Evolutionary conservation across 495 filamentous ascomycete genomes (phyloP).

Genomic region (Neurospora sublineolata): DNA sequence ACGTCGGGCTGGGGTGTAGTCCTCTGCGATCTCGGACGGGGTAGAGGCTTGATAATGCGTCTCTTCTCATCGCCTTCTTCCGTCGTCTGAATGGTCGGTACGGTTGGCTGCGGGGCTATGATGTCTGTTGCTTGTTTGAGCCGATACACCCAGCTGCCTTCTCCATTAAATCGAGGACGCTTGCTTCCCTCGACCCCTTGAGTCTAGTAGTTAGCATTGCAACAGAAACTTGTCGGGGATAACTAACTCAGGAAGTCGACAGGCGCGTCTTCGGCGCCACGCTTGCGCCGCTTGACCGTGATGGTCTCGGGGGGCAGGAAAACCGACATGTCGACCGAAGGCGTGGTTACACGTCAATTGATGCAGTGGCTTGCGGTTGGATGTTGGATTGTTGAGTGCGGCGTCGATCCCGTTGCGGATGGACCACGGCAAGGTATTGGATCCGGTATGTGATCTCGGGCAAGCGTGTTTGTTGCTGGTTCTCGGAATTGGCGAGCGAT

Average conservation of each 20-base stretch:
- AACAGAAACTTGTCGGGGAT: background rate
- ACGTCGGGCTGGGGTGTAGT: background rate
- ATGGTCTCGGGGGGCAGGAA: constrained; percentile 37
- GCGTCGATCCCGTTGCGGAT: background rate
- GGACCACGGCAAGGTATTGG: background rate
- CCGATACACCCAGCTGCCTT: constrained; percentile 30
- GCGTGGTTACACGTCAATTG: background rate
- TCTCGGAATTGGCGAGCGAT: background rate
- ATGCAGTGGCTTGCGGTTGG: background rate
- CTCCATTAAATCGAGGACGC: constrained; percentile 27
- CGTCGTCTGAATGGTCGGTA: constrained; percentile 16
- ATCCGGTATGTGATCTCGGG: background rate
- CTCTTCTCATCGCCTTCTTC: constrained; percentile 16
- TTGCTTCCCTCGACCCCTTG: constrained; percentile 26
- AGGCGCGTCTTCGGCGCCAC: constrained; percentile 36
- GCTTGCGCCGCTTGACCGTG: constrained; percentile 46
- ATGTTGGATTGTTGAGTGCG: background rate
- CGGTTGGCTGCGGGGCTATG: constrained; percentile 2
- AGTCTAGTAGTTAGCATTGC: constrained; percentile 3
- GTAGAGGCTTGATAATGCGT: constrained; percentile 6
- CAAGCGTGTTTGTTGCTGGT: background rate
- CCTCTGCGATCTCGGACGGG: background rate
- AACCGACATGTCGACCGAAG: constrained; percentile 25
- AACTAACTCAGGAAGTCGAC: constrained; percentile 41
- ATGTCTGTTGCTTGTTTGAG: constrained; percentile 15